Percentiles rank a stretch among this genome's conserved stretches.
phyloP scores from a whole-genome alignment of 2,329 filamentous ascomycete species.

The Aureobasidium sp. region DNA sequence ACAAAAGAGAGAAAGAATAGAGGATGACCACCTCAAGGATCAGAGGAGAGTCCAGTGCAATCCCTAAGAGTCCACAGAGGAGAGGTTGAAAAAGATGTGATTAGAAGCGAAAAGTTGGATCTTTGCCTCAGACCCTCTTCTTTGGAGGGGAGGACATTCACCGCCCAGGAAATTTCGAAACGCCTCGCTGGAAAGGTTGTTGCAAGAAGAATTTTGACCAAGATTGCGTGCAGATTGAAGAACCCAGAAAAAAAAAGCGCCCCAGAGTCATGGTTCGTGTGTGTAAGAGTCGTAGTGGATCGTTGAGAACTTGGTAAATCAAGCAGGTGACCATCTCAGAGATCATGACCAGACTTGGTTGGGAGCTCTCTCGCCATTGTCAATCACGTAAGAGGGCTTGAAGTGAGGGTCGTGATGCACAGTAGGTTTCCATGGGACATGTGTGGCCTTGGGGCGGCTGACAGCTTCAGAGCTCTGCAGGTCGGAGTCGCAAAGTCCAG shows the following conservation, averaged over 20 bases:
- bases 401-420: conserved; percentile 11
- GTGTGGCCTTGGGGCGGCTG: neutral
- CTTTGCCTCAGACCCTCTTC: conserved; percentile 4
- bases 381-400: conserved; percentile 15
- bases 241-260: neutral
- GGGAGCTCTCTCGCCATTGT: conserved; percentile 16
- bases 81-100: neutral
- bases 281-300: neutral
- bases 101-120: neutral
- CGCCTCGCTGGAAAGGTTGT: neutral
- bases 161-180: neutral
- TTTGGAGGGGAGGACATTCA: neutral
- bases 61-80: neutral
- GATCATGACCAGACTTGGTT: conserved; percentile 17
- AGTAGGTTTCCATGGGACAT: conserved; percentile 10
- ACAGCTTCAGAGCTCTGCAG: neutral
- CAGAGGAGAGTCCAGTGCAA: neutral
- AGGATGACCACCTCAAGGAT: neutral
- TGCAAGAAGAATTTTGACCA: neutral
- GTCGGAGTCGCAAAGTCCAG: conserved; percentile 4
- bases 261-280: neutral
- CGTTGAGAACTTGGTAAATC: neutral
- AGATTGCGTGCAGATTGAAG: neutral
- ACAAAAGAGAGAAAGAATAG: neutral
- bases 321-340: neutral